Base-by-base conservation (phyloP, 495 filamentous ascomycete genomes). In the Trichocladium antarcticum region DNA sequence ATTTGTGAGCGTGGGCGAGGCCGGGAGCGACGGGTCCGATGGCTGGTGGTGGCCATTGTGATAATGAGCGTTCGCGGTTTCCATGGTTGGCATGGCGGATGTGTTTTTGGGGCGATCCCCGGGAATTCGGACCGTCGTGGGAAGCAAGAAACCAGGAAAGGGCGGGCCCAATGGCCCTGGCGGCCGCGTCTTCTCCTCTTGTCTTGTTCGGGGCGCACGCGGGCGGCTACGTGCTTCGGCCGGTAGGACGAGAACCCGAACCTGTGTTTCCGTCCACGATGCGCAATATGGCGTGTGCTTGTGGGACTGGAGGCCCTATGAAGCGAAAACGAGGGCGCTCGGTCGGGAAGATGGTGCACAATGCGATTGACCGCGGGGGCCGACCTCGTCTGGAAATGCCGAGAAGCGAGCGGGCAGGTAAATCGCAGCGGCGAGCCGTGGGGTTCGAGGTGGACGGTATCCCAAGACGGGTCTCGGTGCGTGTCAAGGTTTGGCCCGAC, bases 1-100 rank as follows among this genome's bases (percentile, higher is more conserved):
- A 65, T 93, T 88, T n/a, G 87, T 89, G 50, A 95, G 69, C 7
- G 89, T 92, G 37, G 89, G 89, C 41, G 86, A 93, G 22, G 80
- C 72, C 40, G 75, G 74, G 56, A 58, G 41, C 55, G 63, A 51
- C 31, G 71, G 58, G 37, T 58, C 51, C n/a, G 50, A 44, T 44
- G 61, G 60, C 43, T 45, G 57, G 55, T 63, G 48, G 63, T 62
- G 48, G 53, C 57, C 42, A 55, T 61, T 55, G 42, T 57, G 51
- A 42, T 57, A 58, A 43, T 53, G 60, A 38, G 49, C 58, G 39
- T 56, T 63, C 27, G 58, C 60, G 16, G 62, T 49, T 49, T 65
- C 62, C 62, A 63, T 65, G 50, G 61, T 53, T 17, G 63, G 55
- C 60, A 67, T 66, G 53, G 36, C 39, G 45, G 37, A 42, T 28